Base-by-base conservation (phyloP, 1,284 basidiomycete species). In the Malassezia yamatoensis region DNA sequence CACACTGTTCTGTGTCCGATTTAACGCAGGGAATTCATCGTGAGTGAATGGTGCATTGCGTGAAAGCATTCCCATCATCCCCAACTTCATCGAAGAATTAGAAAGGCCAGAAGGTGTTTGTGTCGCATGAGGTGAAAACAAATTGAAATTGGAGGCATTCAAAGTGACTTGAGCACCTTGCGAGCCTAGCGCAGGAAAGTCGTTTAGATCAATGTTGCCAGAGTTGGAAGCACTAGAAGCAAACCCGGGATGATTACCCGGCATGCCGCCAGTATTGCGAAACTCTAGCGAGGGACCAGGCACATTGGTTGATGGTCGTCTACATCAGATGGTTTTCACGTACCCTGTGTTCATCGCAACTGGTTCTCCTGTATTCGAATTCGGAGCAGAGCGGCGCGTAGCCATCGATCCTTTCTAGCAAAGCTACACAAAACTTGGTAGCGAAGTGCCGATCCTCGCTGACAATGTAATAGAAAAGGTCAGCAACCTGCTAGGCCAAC, bases 11-110 rank as follows among this genome's bases (percentile, higher is more conserved):
- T 56, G 54, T 15, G 42, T 45, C 34, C 62, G 66, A 48, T 65
- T 66, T 38, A 73, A 51, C 12, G 70, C 67, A n/a, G 69, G 69
- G 36, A 72, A 73, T 54, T 73, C 70, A 49, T 72, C 70, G 46
- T 64, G 65, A 34, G 59, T 61, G 60, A 68, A 68, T 32, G 65
- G 57, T 10, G 63, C 56, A 39, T 42, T 48, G 13, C 51, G 55
- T 29, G 55, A 53, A 7, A 58, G 16, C 45, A 58, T 52, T 15
- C 37, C 21, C 39, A 51, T 42, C 48, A 49, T 34, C 10, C 40
- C 40, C n/a, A 18, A 8, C 9, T 35, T 35, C 35, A 56, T 35
- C 2, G 49, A 24, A 15, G 54, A 51, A 35, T 44, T 53, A 16
- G 44, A 42, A 7, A 47, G 44, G 7, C 53, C 62, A 0, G 62